Evolutionary conservation across 2,329 filamentous ascomycete genomes (phyloP), one percentile per base, ranked within the genome.

Genomic region (Monilinia fructigena): DNA sequence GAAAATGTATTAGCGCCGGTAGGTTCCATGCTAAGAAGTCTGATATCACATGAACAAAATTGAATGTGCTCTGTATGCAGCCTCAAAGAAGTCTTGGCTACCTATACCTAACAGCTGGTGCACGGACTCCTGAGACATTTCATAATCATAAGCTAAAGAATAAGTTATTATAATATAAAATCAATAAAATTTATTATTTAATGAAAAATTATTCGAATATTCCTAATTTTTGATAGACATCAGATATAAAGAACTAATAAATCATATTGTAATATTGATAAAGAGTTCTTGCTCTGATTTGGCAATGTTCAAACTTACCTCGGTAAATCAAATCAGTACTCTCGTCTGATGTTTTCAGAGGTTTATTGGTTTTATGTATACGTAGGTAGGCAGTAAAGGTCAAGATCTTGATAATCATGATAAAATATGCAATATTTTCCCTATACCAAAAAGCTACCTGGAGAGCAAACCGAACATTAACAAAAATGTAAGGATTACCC

Each of bases 401-500:
- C 16, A 40, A 58, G 42, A 23, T 18, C 16, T 64, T 47, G 12
- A 54, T 26, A 6, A 11, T 42, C n/a, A 50, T 59, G n/a, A 62
- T 38, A 35, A 40, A 35, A 20, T 35, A 42, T 59, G 45, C 47
- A 65, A 52, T 65, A 59, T 48, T 52, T 35, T 58, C 38, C 38
- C 23, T 58, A 45, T 20, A 45, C 55, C 35, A 28, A 42, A 11
- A 58, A 45, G 20, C 60, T 26, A 52, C n/a, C 40, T 47, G 8
- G 4, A 28, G 28, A 58, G 63, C 38, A 42, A 48, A 50, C 53
- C 42, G 26, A 31, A 23, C 31, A 52, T n/a, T 40, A 31, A 64
- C 28, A 58, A 55, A 38, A 8, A 58, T 42, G 53, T 42, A 60
- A 53, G 35, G 55, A 65, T 65, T 47, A 55, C 63, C 60, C 63